Base-by-base conservation (phyloP, 768 basidiomycete genomes). In the Lentinula aciculospora region DNA sequence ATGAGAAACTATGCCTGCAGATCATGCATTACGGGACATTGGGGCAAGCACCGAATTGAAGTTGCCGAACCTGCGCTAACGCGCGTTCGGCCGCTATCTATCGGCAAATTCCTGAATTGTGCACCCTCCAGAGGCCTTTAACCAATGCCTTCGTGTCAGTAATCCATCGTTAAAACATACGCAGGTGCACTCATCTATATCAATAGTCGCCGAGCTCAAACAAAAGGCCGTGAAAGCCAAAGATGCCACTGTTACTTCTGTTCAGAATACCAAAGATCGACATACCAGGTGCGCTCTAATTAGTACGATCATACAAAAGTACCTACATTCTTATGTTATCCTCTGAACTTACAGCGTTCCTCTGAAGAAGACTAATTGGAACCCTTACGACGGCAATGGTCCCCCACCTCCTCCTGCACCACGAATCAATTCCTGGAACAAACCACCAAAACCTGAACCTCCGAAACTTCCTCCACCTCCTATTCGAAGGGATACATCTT, bases 171-270 rank as follows among this genome's bases (percentile, higher is more conserved):
- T 12, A 27, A 17, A 39, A 23, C 21, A 19, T 23, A 2, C 25
- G 25, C 25, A 21, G 44, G 44, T 9, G 23, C 27, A 47, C 46
- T 47, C 17, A 47, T 47, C 8, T 8, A 15, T n/a, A 19, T 9
- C 6, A 12, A 45, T 28, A 47, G 46, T 86, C 58, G 81, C 84
- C 56, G 86, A 88, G 45, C 68, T 89, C 51, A 86, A 86, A 67
- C 80, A 80, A 39, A 83, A 81, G 62, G 88, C 88, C 9, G 67
- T 69, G 21, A 83, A 81, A 57, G 84, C 76, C n/a, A 85, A 85
- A 57, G 81, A 82, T 65, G 75, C 76, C 1, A 70, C 80, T 17
- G 75, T 82, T 15, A 72, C 74, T 58, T 83, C 78, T 65, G 53
- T 83, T 53, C 74, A 79, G 60, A 75, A 76, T 68, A 81, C 83